phyloP scores from a whole-genome alignment of 805 yeast genomes.

The Zygoascus biomembranicola region DNA sequence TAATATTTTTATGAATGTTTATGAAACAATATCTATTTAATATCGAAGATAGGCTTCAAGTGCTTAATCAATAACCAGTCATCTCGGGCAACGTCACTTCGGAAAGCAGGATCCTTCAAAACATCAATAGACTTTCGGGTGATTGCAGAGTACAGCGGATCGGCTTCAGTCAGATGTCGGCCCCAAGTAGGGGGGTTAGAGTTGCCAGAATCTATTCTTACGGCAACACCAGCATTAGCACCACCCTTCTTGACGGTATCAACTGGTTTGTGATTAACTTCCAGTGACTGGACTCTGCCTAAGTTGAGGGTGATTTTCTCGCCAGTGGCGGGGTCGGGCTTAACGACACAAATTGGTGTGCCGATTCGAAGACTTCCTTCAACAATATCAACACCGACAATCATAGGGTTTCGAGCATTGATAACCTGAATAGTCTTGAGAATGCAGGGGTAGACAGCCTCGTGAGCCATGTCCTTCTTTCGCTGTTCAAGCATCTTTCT shows the following conservation, averaged over 20 bases:
- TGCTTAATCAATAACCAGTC: conserved; percentile 92
- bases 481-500: conserved; percentile 77
- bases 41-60: conserved; percentile 81
- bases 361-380: conserved; percentile 89
- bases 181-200: conserved; percentile 98
- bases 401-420: conserved; percentile 98
- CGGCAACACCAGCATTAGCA: conserved; percentile 96
- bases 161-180: conserved; percentile 94
- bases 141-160: conserved; percentile 81
- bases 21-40: conserved; percentile 37
- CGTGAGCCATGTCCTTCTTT: conserved; percentile 78
- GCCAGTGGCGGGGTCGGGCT: conserved; percentile 77
- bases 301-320: conserved; percentile 57
- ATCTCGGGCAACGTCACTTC: conserved; percentile 87
- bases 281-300: conserved; percentile 89
- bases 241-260: conserved; percentile 85
- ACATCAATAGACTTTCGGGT: conserved; percentile 88
- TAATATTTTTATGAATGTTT: neutral
- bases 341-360: conserved; percentile 93
- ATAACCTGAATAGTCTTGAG: conserved; percentile 90
- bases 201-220: conserved; percentile 83
- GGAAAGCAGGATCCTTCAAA: conserved; percentile 96
- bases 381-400: conserved; percentile 93
- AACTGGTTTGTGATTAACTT: conserved; percentile 85
- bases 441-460: conserved; percentile 93